phyloP scores from a whole-genome alignment of 257 asterid genomes.

The Handroanthus guayacan region DNA sequence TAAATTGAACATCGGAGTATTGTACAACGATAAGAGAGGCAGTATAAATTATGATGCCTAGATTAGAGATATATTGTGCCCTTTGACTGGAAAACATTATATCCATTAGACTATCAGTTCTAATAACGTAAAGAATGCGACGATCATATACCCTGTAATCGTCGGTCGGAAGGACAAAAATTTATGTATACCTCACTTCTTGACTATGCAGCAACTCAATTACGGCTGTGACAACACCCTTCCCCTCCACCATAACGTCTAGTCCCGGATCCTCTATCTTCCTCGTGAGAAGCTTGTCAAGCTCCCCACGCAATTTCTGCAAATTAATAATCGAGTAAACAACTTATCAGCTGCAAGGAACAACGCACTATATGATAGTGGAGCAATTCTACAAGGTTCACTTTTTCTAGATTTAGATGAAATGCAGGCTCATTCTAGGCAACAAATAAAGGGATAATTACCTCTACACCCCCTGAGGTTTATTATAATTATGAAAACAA shows the following conservation, averaged over 20 bases:
- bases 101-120: background rate
- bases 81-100: background rate
- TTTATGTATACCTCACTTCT: conserved; percentile 50
- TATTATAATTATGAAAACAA: no score
- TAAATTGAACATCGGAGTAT: background rate
- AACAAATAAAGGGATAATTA: no score
- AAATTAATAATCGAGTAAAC: conserved; percentile 10
- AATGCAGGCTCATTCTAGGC: no score
- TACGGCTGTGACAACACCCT: conserved; percentile 80
- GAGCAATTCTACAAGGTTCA: background rate
- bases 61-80: background rate
- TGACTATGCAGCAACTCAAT: conserved; percentile 81
- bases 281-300: conserved; percentile 79
- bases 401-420: background rate
- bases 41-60: background rate
- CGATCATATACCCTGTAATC: background rate
- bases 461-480: no score
- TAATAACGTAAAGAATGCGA: background rate
- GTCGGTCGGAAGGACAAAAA: background rate
- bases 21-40: background rate
- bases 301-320: conserved; percentile 91
- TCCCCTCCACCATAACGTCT: conserved; percentile 76
- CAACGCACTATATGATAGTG: background rate
- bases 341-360: background rate
- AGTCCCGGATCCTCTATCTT: conserved; percentile 83